A percentile compares a stretch with the other conserved stretches of the same genome.
Conservation (phyloP, 2,329 filamentous ascomycete species). For the Thielaviopsis punctulata region DNA sequence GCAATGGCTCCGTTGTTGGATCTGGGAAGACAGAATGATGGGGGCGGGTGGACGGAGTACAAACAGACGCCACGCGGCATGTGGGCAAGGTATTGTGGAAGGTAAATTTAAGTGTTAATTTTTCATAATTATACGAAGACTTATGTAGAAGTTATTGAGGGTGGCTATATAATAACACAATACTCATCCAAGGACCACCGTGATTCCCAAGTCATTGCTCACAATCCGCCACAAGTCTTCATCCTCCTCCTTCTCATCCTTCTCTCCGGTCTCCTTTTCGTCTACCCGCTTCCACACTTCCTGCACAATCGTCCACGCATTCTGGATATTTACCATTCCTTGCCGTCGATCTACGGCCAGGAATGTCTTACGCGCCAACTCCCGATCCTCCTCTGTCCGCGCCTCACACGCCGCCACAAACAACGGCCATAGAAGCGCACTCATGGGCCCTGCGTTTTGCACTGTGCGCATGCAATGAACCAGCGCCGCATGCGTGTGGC, state of each 20-base stretch:
- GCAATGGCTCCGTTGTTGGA: constrained; percentile 47
- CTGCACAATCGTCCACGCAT: constrained; percentile 41
- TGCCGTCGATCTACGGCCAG: constrained; percentile 36
- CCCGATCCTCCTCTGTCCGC: constrained; percentile 29
- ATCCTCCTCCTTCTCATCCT: constrained; percentile 6
- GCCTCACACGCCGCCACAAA: constrained; percentile 48
- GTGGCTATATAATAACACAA: background rate
- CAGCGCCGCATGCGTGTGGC: constrained; percentile 32
- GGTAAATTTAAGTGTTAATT: background rate
- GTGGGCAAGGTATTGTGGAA: constrained; percentile 8
- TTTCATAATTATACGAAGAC: background rate
- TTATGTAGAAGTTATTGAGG: background rate
- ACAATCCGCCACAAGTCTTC: constrained; percentile 37
- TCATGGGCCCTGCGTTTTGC: constrained; percentile 39
- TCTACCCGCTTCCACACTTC: constrained; percentile 44
- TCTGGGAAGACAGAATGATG: constrained; percentile 19
- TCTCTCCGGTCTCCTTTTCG: constrained; percentile 12
- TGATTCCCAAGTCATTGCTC: constrained; percentile 40
- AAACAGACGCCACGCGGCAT: background rate
- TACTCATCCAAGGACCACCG: constrained; percentile 40
- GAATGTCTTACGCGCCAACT: constrained; percentile 34
- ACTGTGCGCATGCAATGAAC: constrained; percentile 38
- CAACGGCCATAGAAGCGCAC: constrained; percentile 48
- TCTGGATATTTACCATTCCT: constrained; percentile 47
- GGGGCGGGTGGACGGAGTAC: constrained; percentile 1